phyloP scores from a whole-genome alignment of 2,329 filamentous ascomycete genomes.

The Zymoseptoria tritici region DNA sequence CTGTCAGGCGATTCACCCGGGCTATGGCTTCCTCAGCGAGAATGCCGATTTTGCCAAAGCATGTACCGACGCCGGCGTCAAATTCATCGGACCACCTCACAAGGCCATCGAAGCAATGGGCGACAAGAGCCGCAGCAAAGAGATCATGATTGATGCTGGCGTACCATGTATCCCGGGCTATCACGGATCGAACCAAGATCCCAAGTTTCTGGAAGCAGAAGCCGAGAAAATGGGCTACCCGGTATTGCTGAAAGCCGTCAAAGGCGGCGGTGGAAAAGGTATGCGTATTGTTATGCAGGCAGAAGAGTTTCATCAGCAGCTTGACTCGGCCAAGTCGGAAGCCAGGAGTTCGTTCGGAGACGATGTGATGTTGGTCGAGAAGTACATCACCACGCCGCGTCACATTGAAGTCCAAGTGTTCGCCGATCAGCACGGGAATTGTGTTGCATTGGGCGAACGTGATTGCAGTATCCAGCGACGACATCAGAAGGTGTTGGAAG shows the following conservation, averaged over 20 bases:
- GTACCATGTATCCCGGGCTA: constrained; percentile 96
- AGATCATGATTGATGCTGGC: constrained; percentile 92
- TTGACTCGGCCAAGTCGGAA: constrained; percentile 58
- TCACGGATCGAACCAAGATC: constrained; percentile 75
- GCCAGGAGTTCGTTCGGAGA: constrained; percentile 58
- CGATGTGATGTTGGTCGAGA: constrained; percentile 60
- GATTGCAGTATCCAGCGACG: constrained; percentile 60
- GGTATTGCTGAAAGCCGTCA: constrained; percentile 59
- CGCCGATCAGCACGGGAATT: constrained; percentile 58
- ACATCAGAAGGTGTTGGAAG: constrained; percentile 61
- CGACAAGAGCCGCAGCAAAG: constrained; percentile 84
- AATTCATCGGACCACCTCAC: constrained; percentile 86
- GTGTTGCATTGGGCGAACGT: constrained; percentile 56
- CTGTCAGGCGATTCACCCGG: constrained; percentile 88
- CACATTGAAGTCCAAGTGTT: constrained; percentile 64
- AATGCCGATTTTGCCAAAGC: constrained; percentile 84
- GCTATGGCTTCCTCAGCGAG: constrained; percentile 91
- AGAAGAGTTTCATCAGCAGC: constrained; percentile 52
- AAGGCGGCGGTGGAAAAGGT: constrained; percentile 60
- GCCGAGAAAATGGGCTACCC: constrained; percentile 65
- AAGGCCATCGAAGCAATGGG: constrained; percentile 77
- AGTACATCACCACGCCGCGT: constrained; percentile 59
- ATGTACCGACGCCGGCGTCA: constrained; percentile 81
- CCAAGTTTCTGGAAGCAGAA: constrained; percentile 54
- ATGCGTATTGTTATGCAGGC: constrained; percentile 56